Percentiles rank a stretch among this genome's conserved stretches.
These are phyloP conservation scores for Leccinum aurantiacum DNA, from an alignment of 768 basidiomycete genomes.

Conservation along the genomic window DNA sequence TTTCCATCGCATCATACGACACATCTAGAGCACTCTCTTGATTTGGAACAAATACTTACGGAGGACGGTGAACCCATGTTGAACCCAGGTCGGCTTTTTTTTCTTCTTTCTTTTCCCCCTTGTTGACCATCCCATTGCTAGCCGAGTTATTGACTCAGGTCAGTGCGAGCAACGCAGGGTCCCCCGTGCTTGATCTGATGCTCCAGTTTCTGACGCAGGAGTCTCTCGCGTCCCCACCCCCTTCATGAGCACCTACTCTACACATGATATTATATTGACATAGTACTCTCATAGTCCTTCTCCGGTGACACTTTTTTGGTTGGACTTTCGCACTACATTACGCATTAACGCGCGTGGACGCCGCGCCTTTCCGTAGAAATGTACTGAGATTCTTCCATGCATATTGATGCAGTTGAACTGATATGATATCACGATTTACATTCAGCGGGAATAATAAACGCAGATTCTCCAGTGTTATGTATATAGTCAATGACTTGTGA, in stretches of 20 bases:
- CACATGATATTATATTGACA: constrained; percentile 20
- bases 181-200: constrained; percentile 30
- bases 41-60: constrained; percentile 56
- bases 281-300: constrained; percentile 21
- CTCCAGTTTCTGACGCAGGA: constrained; percentile 41
- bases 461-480: constrained; percentile 22
- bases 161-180: constrained; percentile 19
- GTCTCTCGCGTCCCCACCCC: constrained; percentile 70
- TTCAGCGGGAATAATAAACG: neutral
- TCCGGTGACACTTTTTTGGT: constrained; percentile 10
- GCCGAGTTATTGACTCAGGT: constrained; percentile 68
- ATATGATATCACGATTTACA: constrained; percentile 24
- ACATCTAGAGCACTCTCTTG: constrained; percentile 37
- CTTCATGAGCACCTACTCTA: constrained; percentile 41
- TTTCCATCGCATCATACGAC: constrained; percentile 27
- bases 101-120: neutral
- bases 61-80: constrained; percentile 69
- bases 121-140: constrained; percentile 9
- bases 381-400: constrained; percentile 11
- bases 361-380: constrained; percentile 13
- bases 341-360: constrained; percentile 19
- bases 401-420: constrained; percentile 6
- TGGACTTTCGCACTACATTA: constrained; percentile 26
- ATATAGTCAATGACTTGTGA: constrained; percentile 31
- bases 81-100: constrained; percentile 54